Base-by-base conservation (phyloP, 2,329 filamentous ascomycete species). In the Alternaria infectoria region DNA sequence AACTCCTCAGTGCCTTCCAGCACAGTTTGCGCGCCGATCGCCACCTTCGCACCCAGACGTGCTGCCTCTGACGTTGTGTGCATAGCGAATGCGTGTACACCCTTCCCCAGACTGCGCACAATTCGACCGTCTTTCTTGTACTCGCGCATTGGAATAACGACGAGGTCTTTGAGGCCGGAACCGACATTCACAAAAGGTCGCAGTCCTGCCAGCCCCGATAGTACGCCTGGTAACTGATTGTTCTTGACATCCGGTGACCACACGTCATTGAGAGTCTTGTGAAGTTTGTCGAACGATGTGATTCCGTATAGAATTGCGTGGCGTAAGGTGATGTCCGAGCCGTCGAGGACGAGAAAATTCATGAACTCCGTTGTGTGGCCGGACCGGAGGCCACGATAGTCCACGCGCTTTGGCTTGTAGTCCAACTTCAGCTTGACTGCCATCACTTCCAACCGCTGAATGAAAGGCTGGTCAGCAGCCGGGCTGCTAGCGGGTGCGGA, bases 371-470 rank as follows among this genome's bases (percentile, higher is more conserved):
- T 97, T 0, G 96, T 98, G 69, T 93, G 93, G 2, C 96, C 96
- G 1, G 96, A 97, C 25, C 94, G 90, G 4, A 99, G 86, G 4
- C 94, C 94, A 0, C 90, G 92, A 72, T 99, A 99, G 79, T 99
- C 95, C 17, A 99, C 93, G n/a, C 93, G 89, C 80, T 99, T 98
- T 9, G 96, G 96, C 79, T 99, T 99, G 82, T 99, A 99, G 80
- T 99, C 96, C 4, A 96, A 88, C 74, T 91, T 93, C 59, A 99
- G 86, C 3, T 90, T 90, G 23, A 99, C 88, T 5, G 92, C 88
- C 68, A 93, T 91, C 50, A 99, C 86, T 81, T 98, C 96, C 2
- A 93, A 90, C 57, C 96, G 88, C 77, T 98, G 95, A 2, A 99
- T 84, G 79, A 97, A 99, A 0, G 93, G 92, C 7, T 91, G 83